Evolutionary conservation across 371 early-diverging fungal species (phyloP), one percentile per base, ranked within the genome.

Genomic region (Chytridium lagenaria): DNA sequence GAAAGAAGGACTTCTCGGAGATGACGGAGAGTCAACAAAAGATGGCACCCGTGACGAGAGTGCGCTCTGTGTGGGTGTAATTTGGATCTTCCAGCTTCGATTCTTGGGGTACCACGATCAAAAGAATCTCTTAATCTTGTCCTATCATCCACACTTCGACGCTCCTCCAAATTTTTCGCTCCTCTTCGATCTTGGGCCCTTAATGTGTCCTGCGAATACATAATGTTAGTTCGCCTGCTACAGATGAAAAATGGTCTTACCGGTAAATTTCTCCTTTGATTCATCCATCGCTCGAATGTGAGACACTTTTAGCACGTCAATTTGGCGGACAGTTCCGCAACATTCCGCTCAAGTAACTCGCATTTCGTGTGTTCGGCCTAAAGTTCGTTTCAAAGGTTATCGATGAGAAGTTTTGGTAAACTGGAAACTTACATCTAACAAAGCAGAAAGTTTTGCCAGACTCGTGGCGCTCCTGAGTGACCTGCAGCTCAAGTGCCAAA

Each of bases 231-330:
- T n/a, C n/a, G n/a, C n/a, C n/a, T n/a, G n/a, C n/a, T n/a, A n/a
- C n/a, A n/a, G n/a, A n/a, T n/a, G n/a, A n/a, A n/a, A n/a, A n/a
- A n/a, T n/a, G n/a, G n/a, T n/a, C n/a, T n/a, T n/a, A n/a, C n/a
- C n/a, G 68, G 78, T 68, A 65, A 76, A 76, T 12, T 30, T 57
- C 36, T 44, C 74, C 49, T 70, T 75, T 0, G 73, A 66, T 30
- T 80, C 73, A 34, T 81, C 76, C 59, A 83, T 30, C 7, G 67
- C 81, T 22, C 74, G 31, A 0, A 22, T 61, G 59, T 78, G 80
- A n/a, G 49, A 31, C 1, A 51, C 28, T 66, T 80, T 75, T 15
- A 75, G 30, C 2, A 57, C 2, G 23, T 74, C 77, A 28, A 79
- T 36, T 79, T 76, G n/a, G 77, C 77, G 12, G 61, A 23, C 7